Percentiles rank a stretch among this genome's conserved stretches.
Conservation (phyloP, 2,329 filamentous ascomycete species). For the Curvularia spicifera region DNA sequence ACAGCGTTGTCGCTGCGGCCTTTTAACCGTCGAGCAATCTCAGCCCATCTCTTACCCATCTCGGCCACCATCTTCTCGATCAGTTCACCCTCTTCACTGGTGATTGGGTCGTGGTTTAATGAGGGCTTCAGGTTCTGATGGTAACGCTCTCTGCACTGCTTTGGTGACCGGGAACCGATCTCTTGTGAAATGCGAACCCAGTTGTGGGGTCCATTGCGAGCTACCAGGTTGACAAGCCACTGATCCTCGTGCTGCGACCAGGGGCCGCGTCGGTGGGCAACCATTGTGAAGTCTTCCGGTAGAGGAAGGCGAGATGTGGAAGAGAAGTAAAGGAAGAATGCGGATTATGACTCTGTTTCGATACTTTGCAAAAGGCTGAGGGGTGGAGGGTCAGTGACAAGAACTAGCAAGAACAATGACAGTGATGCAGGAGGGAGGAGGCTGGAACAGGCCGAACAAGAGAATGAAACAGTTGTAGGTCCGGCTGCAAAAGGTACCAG, state of each 20-base stretch:
- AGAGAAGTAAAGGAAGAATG: slow-evolving; percentile 6
- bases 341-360: slow-evolving; percentile 3
- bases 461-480: background rate
- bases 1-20: slow-evolving; percentile 93
- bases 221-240: slow-evolving; percentile 72
- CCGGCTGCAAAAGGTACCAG: no score
- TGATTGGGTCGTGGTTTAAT: slow-evolving; percentile 77
- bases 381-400: background rate
- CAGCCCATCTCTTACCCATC: slow-evolving; percentile 89
- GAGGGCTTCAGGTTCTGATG: slow-evolving; percentile 92
- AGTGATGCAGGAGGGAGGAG: background rate
- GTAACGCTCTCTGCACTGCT: slow-evolving; percentile 93
- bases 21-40: slow-evolving; percentile 81
- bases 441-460: slow-evolving; percentile 10
- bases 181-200: slow-evolving; percentile 86
- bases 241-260: slow-evolving; percentile 82
- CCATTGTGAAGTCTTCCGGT: slow-evolving; percentile 44
- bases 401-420: background rate
- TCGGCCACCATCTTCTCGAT: slow-evolving; percentile 80
- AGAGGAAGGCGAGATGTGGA: slow-evolving; percentile 2
- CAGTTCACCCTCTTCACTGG: slow-evolving; percentile 72
- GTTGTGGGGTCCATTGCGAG: slow-evolving; percentile 76
- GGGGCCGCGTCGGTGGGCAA: slow-evolving; percentile 74
- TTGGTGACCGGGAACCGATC: slow-evolving; percentile 80
- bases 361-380: background rate